Evolutionary conservation across 2,329 filamentous ascomycete genomes (phyloP).

Genomic region (Tolypocladium guangdongense): DNA sequence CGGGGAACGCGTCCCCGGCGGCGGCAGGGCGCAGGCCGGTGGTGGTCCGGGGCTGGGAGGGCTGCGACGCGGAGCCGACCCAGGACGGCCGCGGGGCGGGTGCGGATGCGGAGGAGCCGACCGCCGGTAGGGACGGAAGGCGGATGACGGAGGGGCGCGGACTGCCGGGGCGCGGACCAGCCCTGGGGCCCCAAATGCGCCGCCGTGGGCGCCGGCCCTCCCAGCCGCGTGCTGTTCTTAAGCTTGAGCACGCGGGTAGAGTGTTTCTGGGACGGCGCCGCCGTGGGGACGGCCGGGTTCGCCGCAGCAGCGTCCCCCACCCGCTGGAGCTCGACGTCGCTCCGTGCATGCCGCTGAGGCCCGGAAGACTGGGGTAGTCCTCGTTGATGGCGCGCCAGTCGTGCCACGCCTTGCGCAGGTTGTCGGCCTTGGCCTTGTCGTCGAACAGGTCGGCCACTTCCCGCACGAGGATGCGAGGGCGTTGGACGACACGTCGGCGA

Average conservation of each 20-base stretch:
- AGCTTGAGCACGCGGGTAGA: slow-evolving; percentile 46
- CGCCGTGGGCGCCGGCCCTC: slow-evolving; percentile 15
- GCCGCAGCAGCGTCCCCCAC: slow-evolving; percentile 49
- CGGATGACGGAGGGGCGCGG: slow-evolving; percentile 18
- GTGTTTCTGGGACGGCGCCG: slow-evolving; percentile 33
- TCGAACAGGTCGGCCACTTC: slow-evolving; percentile 92
- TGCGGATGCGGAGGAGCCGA: slow-evolving; percentile 8
- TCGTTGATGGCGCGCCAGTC: slow-evolving; percentile 95
- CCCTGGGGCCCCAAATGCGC: slow-evolving; percentile 7
- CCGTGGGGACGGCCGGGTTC: slow-evolving; percentile 36
- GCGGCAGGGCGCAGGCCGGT: slow-evolving; percentile 11
- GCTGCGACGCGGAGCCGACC: slow-evolving; percentile 23
- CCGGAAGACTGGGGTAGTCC: slow-evolving; percentile 83
- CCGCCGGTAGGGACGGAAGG: slow-evolving; percentile 32
- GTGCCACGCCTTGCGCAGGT: slow-evolving; percentile 75
- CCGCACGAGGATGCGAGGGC: slow-evolving; percentile 78
- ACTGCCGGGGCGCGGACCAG: slow-evolving; percentile 11
- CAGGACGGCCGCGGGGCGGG: slow-evolving; percentile 19
- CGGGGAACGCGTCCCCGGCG: slow-evolving; percentile 62
- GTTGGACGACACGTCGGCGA: slow-evolving; percentile 63
- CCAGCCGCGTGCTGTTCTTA: slow-evolving; percentile 44
- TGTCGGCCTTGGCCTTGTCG: slow-evolving; percentile 61
- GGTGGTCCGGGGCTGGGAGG: slow-evolving; percentile 19
- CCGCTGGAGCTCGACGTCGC: slow-evolving; percentile 44
- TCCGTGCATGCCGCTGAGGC: slow-evolving; percentile 57